phyloP scores from a whole-genome alignment of 2,329 filamentous ascomycete species.

The Colletotrichum nymphaeae region DNA sequence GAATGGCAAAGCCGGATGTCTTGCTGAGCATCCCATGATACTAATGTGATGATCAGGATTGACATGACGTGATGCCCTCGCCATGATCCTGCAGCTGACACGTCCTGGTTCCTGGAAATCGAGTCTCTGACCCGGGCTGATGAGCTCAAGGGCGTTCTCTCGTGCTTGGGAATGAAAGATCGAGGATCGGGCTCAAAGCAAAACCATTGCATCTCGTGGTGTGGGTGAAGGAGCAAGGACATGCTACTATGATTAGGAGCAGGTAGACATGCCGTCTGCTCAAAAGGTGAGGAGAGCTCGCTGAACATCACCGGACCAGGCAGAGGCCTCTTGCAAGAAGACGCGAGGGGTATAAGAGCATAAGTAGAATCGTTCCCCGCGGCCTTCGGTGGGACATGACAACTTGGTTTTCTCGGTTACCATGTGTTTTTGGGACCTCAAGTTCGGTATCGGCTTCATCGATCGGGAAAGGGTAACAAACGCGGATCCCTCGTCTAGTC shows the following conservation, averaged over 20 bases:
- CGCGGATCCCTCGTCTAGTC: neutral
- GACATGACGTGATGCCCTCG: no score
- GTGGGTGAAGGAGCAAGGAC: neutral
- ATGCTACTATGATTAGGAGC: neutral
- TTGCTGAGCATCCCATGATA: no score
- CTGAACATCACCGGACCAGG: neutral
- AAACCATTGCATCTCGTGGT: neutral
- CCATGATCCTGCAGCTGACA: neutral
- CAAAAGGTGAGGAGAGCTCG: neutral
- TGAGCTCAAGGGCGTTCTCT: neutral
- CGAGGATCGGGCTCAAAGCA: neutral
- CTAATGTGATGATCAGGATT: no score
- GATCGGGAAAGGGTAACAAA: neutral
- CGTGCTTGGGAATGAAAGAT: neutral
- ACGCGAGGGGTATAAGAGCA: neutral
- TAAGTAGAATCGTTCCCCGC: rapidly evolving
- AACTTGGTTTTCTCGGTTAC: neutral
- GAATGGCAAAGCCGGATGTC: no score
- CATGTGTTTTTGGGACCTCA: neutral
- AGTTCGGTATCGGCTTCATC: neutral
- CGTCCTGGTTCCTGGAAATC: neutral
- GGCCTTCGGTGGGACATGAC: neutral
- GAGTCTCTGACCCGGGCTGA: neutral
- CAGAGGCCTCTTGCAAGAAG: neutral
- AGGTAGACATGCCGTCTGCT: rapidly evolving